phyloP scores from a whole-genome alignment of 371 early-diverging fungal genomes.

The Apophysomyces sp. region DNA sequence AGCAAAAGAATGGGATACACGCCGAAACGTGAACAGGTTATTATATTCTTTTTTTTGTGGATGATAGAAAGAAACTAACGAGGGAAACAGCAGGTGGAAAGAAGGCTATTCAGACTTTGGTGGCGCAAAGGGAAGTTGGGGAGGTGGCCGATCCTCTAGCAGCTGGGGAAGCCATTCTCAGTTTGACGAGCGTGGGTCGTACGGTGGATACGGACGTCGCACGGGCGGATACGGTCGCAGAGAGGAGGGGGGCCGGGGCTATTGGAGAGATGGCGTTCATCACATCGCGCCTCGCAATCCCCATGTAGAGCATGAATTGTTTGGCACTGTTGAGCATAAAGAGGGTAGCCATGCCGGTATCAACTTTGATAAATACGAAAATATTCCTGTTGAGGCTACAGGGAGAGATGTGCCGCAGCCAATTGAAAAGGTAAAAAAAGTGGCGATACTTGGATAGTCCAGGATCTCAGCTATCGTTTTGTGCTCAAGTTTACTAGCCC shows the following conservation, averaged over 20 bases:
- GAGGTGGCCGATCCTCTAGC: conserved; percentile 25
- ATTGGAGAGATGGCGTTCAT: conserved; percentile 69
- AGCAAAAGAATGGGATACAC: conserved; percentile 11
- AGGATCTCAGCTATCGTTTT: too few relatives aligned
- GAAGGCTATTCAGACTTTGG: conserved; percentile 16
- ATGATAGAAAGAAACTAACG: too few relatives aligned
- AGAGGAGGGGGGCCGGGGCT: conserved; percentile 46
- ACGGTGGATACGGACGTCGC: conserved; percentile 41
- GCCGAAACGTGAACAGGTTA: not conserved
- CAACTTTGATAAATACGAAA: conserved; percentile 94
- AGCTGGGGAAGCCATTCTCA: conserved; percentile 32
- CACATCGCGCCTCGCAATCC: conserved; percentile 65
- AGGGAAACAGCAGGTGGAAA: conserved; percentile 11
- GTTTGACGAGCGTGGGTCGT: conserved; percentile 37
- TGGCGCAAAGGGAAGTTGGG: conserved; percentile 41
- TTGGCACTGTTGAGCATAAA: conserved; percentile 60
- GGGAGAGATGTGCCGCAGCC: conserved; percentile 76
- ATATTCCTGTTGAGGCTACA: conserved; percentile 90
- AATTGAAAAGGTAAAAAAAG: conserved; percentile 36
- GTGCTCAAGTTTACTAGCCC: conserved; percentile 22
- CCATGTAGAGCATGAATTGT: conserved; percentile 75
- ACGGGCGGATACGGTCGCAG: conserved; percentile 39
- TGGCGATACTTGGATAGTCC: too few relatives aligned
- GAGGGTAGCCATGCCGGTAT: conserved; percentile 78
- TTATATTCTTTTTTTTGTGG: conserved; percentile 1